These are phyloP conservation scores for Haematococcus lacustris DNA, from an alignment of 139 green algal genomes.

Conservation along the genomic window DNA sequence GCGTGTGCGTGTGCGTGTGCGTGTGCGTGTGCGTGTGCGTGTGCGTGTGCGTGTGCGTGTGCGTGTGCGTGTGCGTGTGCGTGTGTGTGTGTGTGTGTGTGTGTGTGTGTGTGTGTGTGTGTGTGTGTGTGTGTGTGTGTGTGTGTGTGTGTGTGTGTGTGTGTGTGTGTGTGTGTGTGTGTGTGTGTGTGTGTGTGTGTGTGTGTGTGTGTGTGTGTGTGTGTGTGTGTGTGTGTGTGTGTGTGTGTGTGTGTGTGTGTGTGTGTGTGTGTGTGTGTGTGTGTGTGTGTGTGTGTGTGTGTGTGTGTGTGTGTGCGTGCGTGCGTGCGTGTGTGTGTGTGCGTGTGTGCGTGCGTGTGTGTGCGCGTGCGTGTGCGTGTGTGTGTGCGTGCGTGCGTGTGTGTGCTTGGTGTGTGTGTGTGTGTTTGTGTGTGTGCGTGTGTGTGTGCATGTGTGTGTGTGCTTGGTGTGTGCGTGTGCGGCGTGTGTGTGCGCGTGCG, in stretches of 20 bases:
- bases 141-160: constrained; percentile 4
- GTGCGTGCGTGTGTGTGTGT: not conserved
- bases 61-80: not conserved
- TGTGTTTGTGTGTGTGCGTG: too few relatives aligned
- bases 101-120: constrained; percentile 4
- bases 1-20: too few relatives aligned
- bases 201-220: not conserved
- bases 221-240: constrained; percentile 3
- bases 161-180: constrained; percentile 2
- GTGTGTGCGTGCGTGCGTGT: not conserved
- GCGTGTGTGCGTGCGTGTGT: not conserved
- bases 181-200: not conserved
- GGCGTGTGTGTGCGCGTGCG: not conserved
- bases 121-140: constrained; percentile 4
- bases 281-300: not conserved
- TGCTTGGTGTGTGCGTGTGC: too few relatives aligned
- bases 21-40: too few relatives aligned
- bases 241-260: constrained; percentile 8
- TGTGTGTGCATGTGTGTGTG: not conserved
- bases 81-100: constrained; percentile 6
- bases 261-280: constrained; percentile 4
- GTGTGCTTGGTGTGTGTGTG: too few relatives aligned
- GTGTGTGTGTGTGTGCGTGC: not conserved
- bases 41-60: not conserved
- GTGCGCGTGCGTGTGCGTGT: not conserved